Conservation (phyloP, 2,329 filamentous ascomycete species). For the Uncinocarpus reesii region DNA sequence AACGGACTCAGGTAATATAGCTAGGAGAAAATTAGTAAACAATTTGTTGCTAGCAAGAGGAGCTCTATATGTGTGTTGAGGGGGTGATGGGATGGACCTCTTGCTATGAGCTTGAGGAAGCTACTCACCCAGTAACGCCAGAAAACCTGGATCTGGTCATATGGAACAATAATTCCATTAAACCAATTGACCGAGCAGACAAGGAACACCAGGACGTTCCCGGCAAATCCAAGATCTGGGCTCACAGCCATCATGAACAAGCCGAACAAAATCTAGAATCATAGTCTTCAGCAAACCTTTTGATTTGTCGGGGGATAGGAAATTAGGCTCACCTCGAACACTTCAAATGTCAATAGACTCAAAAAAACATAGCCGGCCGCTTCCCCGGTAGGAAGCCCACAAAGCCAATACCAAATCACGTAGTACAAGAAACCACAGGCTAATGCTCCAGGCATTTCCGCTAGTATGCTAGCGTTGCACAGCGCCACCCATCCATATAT, state of each 20-base stretch:
- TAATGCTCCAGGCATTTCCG: slow-evolving; percentile 62
- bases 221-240: background rate
- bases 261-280: slow-evolving; percentile 49
- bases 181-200: slow-evolving; percentile 67
- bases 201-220: slow-evolving; percentile 60
- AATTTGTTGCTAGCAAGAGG: background rate
- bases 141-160: slow-evolving; percentile 54
- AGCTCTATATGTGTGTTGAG: no score
- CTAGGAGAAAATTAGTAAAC: background rate
- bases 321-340: slow-evolving; percentile 72
- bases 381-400: slow-evolving; percentile 56
- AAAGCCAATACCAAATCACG: slow-evolving; percentile 65
- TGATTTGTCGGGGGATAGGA: background rate
- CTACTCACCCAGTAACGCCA: slow-evolving; percentile 53
- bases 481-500: slow-evolving; percentile 74
- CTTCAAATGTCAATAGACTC: slow-evolving; percentile 66
- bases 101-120: no score
- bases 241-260: slow-evolving; percentile 13
- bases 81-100: no score
- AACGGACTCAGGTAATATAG: slow-evolving; percentile 58
- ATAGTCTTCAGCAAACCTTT: slow-evolving; percentile 70
- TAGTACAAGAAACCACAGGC: slow-evolving; percentile 58
- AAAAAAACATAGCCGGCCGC: slow-evolving; percentile 66
- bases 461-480: slow-evolving; percentile 60
- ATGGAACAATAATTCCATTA: slow-evolving; percentile 66